Conservation (phyloP, 192 early-diverging fungal genomes). For the Ambispora gerdemannii region DNA sequence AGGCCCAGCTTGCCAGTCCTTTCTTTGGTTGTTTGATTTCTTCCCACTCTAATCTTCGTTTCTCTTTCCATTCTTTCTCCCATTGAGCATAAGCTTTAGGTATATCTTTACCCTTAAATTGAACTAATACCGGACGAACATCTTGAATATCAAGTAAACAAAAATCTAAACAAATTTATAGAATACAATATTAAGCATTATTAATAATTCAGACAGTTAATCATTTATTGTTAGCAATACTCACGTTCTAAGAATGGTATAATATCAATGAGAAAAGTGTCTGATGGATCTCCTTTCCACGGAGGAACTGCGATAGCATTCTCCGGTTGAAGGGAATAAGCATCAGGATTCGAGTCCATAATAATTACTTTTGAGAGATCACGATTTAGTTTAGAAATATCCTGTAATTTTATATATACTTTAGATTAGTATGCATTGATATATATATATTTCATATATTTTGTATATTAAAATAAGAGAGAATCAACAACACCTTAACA, state of each 20-base stretch:
- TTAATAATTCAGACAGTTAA: neutral
- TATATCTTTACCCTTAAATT: constrained; percentile 65
- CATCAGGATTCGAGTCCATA: constrained; percentile 84
- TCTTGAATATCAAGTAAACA: constrained; percentile 63
- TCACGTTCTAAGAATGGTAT: constrained; percentile 91
- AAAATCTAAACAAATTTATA: constrained; percentile 32
- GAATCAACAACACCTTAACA: constrained; percentile 58
- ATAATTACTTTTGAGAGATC: constrained; percentile 91
- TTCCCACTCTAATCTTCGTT: constrained; percentile 65
- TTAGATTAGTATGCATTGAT: constrained; percentile 57
- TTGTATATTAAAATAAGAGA: constrained; percentile 42
- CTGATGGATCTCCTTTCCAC: constrained; percentile 81
- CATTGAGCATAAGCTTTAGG: constrained; percentile 66
- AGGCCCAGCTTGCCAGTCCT: constrained; percentile 54
- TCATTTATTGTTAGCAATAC: constrained; percentile 24
- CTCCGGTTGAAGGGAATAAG: constrained; percentile 87
- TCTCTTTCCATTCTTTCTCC: constrained; percentile 63
- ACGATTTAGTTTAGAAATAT: constrained; percentile 89
- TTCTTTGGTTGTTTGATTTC: constrained; percentile 54
- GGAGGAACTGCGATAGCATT: constrained; percentile 82
- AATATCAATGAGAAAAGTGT: constrained; percentile 76
- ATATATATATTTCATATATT: constrained; percentile 77
- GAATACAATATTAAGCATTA: neutral
- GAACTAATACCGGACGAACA: constrained; percentile 67
- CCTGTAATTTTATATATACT: constrained; percentile 33